These are phyloP conservation scores for Clitopilus hobsonii DNA, from an alignment of 768 basidiomycete species.

Conservation along the genomic window DNA sequence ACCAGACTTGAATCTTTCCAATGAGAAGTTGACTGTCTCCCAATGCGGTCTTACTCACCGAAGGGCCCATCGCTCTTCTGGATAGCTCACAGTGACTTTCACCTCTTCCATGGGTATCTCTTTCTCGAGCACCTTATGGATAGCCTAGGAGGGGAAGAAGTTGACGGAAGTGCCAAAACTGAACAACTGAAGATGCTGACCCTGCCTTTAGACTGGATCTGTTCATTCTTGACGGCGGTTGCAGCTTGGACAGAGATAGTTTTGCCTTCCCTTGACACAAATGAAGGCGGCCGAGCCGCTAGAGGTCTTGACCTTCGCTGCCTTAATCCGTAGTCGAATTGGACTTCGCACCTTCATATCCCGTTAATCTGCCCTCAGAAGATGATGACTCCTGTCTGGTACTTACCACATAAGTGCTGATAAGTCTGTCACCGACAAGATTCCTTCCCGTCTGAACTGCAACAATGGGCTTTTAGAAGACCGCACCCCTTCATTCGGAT, in stretches of 20 bases:
- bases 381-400: no score
- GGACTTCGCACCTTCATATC: slow-evolving; percentile 73
- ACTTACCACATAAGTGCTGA: slow-evolving; percentile 57
- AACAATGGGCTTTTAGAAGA: slow-evolving; percentile 28
- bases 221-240: slow-evolving; percentile 53
- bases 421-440: slow-evolving; percentile 61
- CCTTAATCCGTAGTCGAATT: slow-evolving; percentile 71
- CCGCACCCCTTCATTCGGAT: neutral
- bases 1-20: slow-evolving; percentile 45
- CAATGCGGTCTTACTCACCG: slow-evolving; percentile 34
- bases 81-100: slow-evolving; percentile 40
- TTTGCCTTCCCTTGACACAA: slow-evolving; percentile 55
- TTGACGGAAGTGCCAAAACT: neutral
- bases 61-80: slow-evolving; percentile 78
- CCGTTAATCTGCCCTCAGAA: no score
- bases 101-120: slow-evolving; percentile 62
- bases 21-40: neutral
- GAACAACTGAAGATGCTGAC: no score
- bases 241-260: slow-evolving; percentile 47
- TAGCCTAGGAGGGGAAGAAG: slow-evolving; percentile 37
- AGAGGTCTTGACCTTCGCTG: slow-evolving; percentile 49
- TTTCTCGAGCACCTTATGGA: slow-evolving; percentile 75
- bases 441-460: slow-evolving; percentile 38
- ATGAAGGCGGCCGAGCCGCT: slow-evolving; percentile 47
- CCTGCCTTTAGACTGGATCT: slow-evolving; percentile 45